Base-by-base conservation (phyloP, 2,329 filamentous ascomycete genomes). In the Penicillium sp. region DNA sequence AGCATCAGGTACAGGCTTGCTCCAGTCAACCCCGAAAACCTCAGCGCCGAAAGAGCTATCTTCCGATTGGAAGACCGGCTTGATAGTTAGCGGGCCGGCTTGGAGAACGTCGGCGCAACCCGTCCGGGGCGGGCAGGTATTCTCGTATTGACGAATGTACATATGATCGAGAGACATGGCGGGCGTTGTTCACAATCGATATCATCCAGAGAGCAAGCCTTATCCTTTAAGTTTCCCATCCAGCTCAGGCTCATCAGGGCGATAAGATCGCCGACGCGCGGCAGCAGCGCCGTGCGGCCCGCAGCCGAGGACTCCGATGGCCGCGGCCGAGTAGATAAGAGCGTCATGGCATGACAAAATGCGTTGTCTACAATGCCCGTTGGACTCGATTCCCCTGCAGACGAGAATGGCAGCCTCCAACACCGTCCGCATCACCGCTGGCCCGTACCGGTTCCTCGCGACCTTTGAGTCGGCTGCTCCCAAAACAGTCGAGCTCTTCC, bases 401-500 rank as follows among this genome's bases (percentile, higher is more conserved):
- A 4, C 21, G 8, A 27, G 33, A 35, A 44, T 33, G 28, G n/a
- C 33, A 20, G 15, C 11, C 5, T 23, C 23, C 4, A 30, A 37
- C 6, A 26, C 23, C 7, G 39, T 50, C 30, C 21, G 32, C 14
- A 48, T 50, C 10, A 48, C 44, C 2, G 47, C 45, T 15, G 47
- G 47, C 3, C 45, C 45, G 11, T 45, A 45, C 27, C 36, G 41
- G 21, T 48, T 50, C 19, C 41, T 42, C 16, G 47, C 41, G 14
- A 27, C 17, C 6, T 44, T 50, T n/a, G 45, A 50, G 21, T 42
- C 38, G 4, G 23, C 36, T 3, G 53, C 53, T 5, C 53, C 51
- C 9, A 51, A 51, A 34, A 57, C 54, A 2, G 44, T 48, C 14
- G 36, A 44, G 7, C 30, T 51, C 13, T 56, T 57, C 34, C 47